phyloP scores from a whole-genome alignment of 2,329 filamentous ascomycete genomes.

The Neurospora sp. region DNA sequence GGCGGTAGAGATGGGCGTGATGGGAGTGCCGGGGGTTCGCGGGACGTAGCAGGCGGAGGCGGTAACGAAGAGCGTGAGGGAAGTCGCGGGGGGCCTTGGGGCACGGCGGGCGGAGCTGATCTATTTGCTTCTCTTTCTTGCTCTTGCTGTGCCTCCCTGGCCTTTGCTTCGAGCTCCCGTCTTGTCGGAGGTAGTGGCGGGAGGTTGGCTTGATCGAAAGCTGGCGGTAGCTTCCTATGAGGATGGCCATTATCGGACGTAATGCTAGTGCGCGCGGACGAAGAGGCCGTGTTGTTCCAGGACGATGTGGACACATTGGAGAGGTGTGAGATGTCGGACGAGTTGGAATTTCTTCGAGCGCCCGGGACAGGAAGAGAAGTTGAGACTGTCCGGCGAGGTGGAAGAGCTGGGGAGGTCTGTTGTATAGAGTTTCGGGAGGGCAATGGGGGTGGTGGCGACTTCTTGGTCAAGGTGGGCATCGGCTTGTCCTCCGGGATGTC shows the following conservation, averaged over 20 bases:
- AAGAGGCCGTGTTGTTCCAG: slow-evolving; percentile 33
- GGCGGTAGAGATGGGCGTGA: slow-evolving; percentile 36
- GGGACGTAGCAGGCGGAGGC: slow-evolving; percentile 27
- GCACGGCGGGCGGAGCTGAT: neutral
- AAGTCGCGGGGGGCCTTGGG: neutral
- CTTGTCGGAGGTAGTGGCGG: slow-evolving; percentile 47
- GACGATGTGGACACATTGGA: slow-evolving; percentile 46
- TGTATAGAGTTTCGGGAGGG: slow-evolving; percentile 29
- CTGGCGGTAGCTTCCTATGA: slow-evolving; percentile 44
- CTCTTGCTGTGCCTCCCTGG: slow-evolving; percentile 26
- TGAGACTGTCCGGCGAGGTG: slow-evolving; percentile 40
- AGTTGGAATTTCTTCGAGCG: slow-evolving; percentile 43
- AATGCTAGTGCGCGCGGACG: slow-evolving; percentile 33
- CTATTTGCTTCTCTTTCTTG: slow-evolving; percentile 12
- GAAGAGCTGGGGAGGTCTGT: slow-evolving; percentile 36
- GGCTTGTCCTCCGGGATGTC: slow-evolving; percentile 14
- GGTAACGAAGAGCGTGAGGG: slow-evolving; percentile 18
- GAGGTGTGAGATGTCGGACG: slow-evolving; percentile 46
- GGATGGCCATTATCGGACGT: slow-evolving; percentile 31
- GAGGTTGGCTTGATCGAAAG: slow-evolving; percentile 45
- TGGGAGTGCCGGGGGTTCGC: slow-evolving; percentile 20
- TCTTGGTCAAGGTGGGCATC: slow-evolving; percentile 18
- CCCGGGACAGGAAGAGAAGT: slow-evolving; percentile 21
- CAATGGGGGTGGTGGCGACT: slow-evolving; percentile 26
- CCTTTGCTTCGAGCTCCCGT: slow-evolving; percentile 42